Base-by-base conservation (phyloP, 2,329 filamentous ascomycete genomes). In the Orbilia oligospora region DNA sequence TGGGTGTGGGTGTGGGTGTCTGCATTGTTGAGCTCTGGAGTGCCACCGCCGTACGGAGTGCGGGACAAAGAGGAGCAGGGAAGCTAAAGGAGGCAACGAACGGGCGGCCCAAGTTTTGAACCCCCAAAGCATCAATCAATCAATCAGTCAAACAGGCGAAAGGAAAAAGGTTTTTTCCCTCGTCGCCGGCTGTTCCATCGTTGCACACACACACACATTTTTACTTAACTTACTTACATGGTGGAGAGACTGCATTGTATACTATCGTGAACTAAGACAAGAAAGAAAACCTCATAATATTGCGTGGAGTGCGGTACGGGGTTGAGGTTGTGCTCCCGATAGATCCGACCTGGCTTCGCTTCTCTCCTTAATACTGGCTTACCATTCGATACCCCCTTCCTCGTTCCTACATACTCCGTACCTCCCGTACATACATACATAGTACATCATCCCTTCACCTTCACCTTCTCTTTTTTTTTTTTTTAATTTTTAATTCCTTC, bases 201-300 rank as follows among this genome's bases (percentile, higher is more conserved):
- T 61, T 44, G 56, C 56, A 61, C 56, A 61, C 56, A 61, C 56
- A 30, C 6, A 3, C 6, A 30, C 27, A 30, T 30, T 30, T 30
- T 3, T 6, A 30, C 6, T 30, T 30, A 30, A 6, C 27, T 30
- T 30, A 30, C 27, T 6, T 30, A 6, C 27, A 30, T 27, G 56
- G 1, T n/a, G 16, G 33, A 22, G 68, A 44, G n/a, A n/a, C n/a
- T n/a, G 38, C 48, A 18, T 33, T 46, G 58, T 27, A 58, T 66
- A 51, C 10, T 33, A 73, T 73, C 61, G 70, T 46, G 33, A 73
- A 61, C 70, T 73, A 73, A 73, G 70, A 67, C 70, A 55, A 44
- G 53, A 58, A 38, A 61, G 36, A 61, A n/a, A 61, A 61, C 56
- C 56, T 61, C 56, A 61, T n/a, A n/a, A n/a, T n/a, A n/a, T 61